phyloP scores from a whole-genome alignment of 495 filamentous ascomycete genomes.

The Aspergillus cristatus region DNA sequence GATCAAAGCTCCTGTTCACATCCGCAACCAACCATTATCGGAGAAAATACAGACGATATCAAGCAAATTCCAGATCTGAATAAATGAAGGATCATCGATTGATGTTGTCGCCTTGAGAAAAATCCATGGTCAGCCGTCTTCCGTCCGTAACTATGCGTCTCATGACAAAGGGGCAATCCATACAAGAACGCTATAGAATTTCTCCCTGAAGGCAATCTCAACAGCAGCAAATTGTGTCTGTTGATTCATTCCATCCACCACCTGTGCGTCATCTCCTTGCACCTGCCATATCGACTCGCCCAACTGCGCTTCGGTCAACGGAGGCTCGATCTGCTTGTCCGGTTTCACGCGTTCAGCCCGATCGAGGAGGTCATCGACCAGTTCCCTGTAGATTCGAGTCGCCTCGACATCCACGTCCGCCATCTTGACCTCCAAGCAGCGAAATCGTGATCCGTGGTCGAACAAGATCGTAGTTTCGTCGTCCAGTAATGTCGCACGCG shows the following conservation, averaged over 20 bases:
- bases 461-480: not conserved
- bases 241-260: slow-evolving; percentile 18
- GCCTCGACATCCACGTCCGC: slow-evolving; percentile 42
- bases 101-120: slow-evolving; percentile 49
- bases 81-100: slow-evolving; percentile 66
- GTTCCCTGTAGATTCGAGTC: slow-evolving; percentile 44
- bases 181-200: slow-evolving; percentile 69
- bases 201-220: slow-evolving; percentile 68
- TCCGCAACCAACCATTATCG: slow-evolving; percentile 50
- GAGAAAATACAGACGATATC: slow-evolving; percentile 82
- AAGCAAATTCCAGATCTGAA: slow-evolving; percentile 83
- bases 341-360: slow-evolving; percentile 58
- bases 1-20: slow-evolving; percentile 15
- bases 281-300: slow-evolving; percentile 33
- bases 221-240: slow-evolving; percentile 54
- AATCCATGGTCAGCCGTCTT: slow-evolving; percentile 12
- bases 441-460: not conserved
- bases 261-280: slow-evolving; percentile 15
- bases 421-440: slow-evolving; percentile 25
- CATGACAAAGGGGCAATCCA: slow-evolving; percentile 14
- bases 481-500: not conserved
- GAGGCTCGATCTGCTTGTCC: slow-evolving; percentile 62
- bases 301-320: slow-evolving; percentile 49
- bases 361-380: slow-evolving; percentile 53
- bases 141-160: not conserved